Evolutionary conservation across 331 rosid genomes (phyloP), one percentile per base, ranked within the genome.

Genomic region (Rhamnella rubrinervis): DNA sequence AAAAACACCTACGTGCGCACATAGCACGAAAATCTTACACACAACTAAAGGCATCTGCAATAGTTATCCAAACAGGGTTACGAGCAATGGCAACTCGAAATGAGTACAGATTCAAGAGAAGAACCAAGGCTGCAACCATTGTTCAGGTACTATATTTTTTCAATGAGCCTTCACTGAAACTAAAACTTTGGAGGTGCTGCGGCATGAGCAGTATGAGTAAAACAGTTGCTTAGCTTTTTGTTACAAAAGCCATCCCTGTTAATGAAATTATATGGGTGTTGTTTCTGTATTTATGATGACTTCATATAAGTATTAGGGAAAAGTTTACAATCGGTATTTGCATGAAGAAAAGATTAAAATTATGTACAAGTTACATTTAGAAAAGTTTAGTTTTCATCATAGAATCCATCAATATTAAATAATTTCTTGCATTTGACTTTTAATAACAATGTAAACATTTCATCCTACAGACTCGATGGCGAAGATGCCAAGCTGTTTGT

Each of bases 31-130:
- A 66, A 67, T 19, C 77, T 67, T 90, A 90, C 78, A 83, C 65
- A 75, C 79, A 81, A 61, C 61, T 86, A 71, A 87, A 79, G 75
- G 87, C 81, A 49, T 83, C 92, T 41, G 84, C 92, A 63, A 71
- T 86, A 51, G 84, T 76, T 60, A 81, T 90, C 82, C 97, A 90
- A 67, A 88, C 97, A 17, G 93, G 95, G 17, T 55, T 88, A 85
- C 85, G 92, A 68, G 90, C 89, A 72, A 82, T 90, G 81, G 87
- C 81, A 17, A 92, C 97, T 28, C 78, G 89, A 67, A 84, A 90
- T 70, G 95, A 82, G 65, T 83, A 37, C 75, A 71, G 90, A 67
- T 71, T 49, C 83, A 79, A 84, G 80, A 86, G 85, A 88, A 83
- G 86, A 84, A 86, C 89, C 50, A 90, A 84, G 81, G 97, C 97